Evolutionary conservation across 768 basidiomycete genomes (phyloP), one percentile per base, ranked within the genome.

Genomic region (Rhodosporidiobolus sp.): DNA sequence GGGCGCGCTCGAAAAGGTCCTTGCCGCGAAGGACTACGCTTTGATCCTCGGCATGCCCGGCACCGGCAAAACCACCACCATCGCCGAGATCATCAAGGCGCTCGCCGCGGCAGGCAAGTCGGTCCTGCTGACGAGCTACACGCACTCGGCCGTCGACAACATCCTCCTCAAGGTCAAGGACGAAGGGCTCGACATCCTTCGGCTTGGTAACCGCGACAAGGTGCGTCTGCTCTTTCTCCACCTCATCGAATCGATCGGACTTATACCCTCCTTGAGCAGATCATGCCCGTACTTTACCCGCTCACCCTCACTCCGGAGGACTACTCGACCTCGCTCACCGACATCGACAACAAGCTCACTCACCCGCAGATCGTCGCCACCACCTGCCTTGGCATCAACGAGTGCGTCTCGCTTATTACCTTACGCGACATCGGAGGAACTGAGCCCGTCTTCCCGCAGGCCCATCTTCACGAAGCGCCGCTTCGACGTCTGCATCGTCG

Each of bases 61-160:
- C 1, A 98, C 95, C 8, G 95, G 96, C 14, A 99, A 99, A 82
- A 96, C 95, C 54, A 95, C 93, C 1, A 90, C 96, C 8, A 90
- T 96, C 72, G 92, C 91, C 1, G 88, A 91, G 45, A 86, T 96
- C 59, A 94, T 98, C 79, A 85, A 87, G 77, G 85, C 85, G 59
- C 82, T 98, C 22, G 92, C 94, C 3, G 85, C 81, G 50, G 83
- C 87, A 82, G 91, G 92, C 12, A 94, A 96, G 84, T 90, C 86
- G 0, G 91, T 98, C 10, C 82, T 99, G 34, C 81, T 98, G 72
- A 90, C 90, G 12, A 91, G 91, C 56, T 96, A 97, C 80, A 99
- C 96, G 4, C 96, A 99, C 83, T 96, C 94, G 22, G 95, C 96
- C 0, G 96, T 99, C 57, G 96, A 99, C 77, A 97, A 89, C n/a